A percentile compares a stretch with the other conserved stretches of the same genome.
phyloP scores from a whole-genome alignment of 495 filamentous ascomycete genomes.

The Evernia prunastri region DNA sequence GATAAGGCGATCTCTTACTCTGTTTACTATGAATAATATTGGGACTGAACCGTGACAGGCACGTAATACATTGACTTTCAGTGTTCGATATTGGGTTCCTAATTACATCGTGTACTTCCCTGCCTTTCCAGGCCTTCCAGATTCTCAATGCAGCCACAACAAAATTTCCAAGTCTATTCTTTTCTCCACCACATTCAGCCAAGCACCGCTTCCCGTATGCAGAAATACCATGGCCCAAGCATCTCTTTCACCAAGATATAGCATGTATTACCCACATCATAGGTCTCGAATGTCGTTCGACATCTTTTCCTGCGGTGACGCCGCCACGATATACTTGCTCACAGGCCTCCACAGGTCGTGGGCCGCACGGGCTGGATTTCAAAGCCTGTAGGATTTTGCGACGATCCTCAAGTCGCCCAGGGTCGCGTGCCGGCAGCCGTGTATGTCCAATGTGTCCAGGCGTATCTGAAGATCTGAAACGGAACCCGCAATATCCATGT shows the following conservation, averaged over 20 bases:
- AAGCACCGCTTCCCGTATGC: not conserved
- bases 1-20: too few species aligned
- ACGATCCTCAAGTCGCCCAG: not conserved
- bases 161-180: not conserved
- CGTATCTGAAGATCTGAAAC: not conserved
- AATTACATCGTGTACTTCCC: not conserved
- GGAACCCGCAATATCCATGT: not conserved
- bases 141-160: not conserved
- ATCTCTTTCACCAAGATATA: not conserved
- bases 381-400: not conserved
- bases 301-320: not conserved
- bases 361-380: not conserved
- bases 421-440: not conserved
- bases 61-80: not conserved
- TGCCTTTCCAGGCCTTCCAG: not conserved
- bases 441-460: not conserved
- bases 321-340: not conserved
- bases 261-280: not conserved
- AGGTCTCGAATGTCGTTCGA: not conserved
- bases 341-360: not conserved
- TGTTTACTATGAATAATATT: too few species aligned
- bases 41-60: too few species aligned
- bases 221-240: not conserved
- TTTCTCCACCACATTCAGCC: conserved; percentile 1
- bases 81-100: not conserved